phyloP scores from a whole-genome alignment of 345 rosid species.

The Hevea brasiliensis region DNA sequence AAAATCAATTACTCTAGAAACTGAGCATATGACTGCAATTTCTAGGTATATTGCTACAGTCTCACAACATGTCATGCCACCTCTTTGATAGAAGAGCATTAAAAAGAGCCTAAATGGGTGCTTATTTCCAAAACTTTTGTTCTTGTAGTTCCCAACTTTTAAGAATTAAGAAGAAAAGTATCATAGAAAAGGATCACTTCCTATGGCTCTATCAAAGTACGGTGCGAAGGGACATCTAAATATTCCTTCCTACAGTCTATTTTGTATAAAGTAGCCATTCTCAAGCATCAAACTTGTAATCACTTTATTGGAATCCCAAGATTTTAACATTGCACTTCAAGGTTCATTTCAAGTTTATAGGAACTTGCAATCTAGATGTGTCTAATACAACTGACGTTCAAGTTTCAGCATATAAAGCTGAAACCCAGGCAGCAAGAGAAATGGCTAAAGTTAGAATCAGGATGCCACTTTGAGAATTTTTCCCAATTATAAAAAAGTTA shows the following conservation, averaged over 20 bases:
- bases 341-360: not conserved
- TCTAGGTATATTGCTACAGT: not conserved
- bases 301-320: not conserved
- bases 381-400: not conserved
- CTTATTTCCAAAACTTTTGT: not conserved
- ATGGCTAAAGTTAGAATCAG: not conserved
- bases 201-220: not conserved
- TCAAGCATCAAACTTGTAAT: not conserved
- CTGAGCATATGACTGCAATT: too few relatives aligned
- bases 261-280: not conserved
- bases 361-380: not conserved
- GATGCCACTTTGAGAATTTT: not conserved
- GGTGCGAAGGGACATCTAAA: not conserved
- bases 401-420: not conserved
- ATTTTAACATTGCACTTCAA: not conserved
- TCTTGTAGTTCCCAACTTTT: not conserved
- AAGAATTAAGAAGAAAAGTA: not conserved
- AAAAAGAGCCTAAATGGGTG: not conserved
- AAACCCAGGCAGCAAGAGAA: not conserved
- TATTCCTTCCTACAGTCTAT: not conserved
- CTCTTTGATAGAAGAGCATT: not conserved
- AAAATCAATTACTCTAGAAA: not conserved
- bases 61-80: not conserved
- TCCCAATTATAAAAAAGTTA: not conserved
- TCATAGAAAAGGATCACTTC: not conserved